Base-by-base conservation (phyloP, 2,329 filamentous ascomycete genomes). In the Ophiostoma perfectum region DNA sequence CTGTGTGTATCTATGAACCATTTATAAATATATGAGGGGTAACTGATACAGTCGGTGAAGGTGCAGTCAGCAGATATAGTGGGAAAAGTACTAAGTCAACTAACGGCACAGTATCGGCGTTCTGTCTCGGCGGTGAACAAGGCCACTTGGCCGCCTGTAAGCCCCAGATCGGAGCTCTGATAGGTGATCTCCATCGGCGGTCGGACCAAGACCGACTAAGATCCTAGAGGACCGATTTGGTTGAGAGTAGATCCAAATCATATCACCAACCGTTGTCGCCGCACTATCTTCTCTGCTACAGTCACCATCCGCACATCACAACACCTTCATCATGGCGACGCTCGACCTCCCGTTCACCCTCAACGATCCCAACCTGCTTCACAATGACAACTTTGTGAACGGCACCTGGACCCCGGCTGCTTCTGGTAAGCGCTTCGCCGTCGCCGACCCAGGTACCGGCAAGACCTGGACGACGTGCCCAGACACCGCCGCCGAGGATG, bases 371-470 rank as follows among this genome's bases (percentile, higher is more conserved):
- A 78, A 77, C 39, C 78, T 86, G 14, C 77, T 83, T 16, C 78
- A 81, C 45, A 79, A 79, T 58, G 80, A 84, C 70, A 84, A 81
- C 65, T 81, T 82, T 67, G 76, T 86, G 67, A 77, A 84, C 68
- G 81, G 82, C 66, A 71, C 81, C 72, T 82, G 81, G 78, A 76
- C 81, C 0, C 68, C 77, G 12, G 78, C 83, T 16, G 79, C 78
- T 60, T 81, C 79, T 42, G 80, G 80, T 65, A 77, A 78, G 45
- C 80, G 81, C 0, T 86, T 86, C 70, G 78, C 83, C 70, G 80
- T 86, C 9, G 72, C 84, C 16, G 83, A 86, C 70, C 84, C 84
- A 0, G 84, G 84, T 49, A 81, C 80, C 5, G 81, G 81, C 71
- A 77, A 78, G 63, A 71, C 78, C 3, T 86, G 83, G 82, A 80